phyloP scores from a whole-genome alignment of 805 yeast genomes.

The Candida tibetensis region DNA sequence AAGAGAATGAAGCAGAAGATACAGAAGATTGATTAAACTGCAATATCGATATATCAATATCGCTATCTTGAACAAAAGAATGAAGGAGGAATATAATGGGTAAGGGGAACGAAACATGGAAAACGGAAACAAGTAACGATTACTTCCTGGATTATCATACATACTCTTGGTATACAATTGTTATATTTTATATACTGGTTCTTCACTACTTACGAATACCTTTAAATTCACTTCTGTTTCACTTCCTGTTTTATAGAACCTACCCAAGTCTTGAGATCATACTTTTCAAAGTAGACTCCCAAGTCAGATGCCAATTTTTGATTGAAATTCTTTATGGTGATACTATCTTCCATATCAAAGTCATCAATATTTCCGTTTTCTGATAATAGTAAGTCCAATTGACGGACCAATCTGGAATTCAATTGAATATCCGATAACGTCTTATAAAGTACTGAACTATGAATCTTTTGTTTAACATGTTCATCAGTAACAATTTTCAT shows the following conservation, averaged over 20 bases:
- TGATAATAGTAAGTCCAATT: constrained; percentile 14
- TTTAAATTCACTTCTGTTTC: constrained; percentile 1
- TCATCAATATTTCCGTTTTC: constrained; percentile 1
- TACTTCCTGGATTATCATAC: too few relatives aligned
- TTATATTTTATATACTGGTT: too few relatives aligned
- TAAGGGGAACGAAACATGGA: too few relatives aligned
- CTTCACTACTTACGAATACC: background rate
- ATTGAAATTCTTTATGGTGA: constrained; percentile 1
- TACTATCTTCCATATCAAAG: constrained; percentile 7
- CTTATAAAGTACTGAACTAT: constrained; percentile 42
- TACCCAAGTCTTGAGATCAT: constrained; percentile 16
- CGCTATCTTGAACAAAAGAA: too few relatives aligned
- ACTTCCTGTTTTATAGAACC: constrained; percentile 21
- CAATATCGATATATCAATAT: too few relatives aligned
- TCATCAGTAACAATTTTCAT: constrained; percentile 37
- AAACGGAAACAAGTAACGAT: too few relatives aligned
- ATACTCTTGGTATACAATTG: too few relatives aligned
- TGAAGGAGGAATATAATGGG: too few relatives aligned
- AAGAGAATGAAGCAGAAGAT: background rate
- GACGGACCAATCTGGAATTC: constrained; percentile 8
- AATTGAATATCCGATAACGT: constrained; percentile 28
- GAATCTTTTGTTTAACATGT: constrained; percentile 35
- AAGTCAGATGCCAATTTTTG: constrained; percentile 3
- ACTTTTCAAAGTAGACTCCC: constrained; percentile 3
- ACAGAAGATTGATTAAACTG: background rate